phyloP scores from a whole-genome alignment of 2,329 filamentous ascomycete species.

The Trichoderma koningii region DNA sequence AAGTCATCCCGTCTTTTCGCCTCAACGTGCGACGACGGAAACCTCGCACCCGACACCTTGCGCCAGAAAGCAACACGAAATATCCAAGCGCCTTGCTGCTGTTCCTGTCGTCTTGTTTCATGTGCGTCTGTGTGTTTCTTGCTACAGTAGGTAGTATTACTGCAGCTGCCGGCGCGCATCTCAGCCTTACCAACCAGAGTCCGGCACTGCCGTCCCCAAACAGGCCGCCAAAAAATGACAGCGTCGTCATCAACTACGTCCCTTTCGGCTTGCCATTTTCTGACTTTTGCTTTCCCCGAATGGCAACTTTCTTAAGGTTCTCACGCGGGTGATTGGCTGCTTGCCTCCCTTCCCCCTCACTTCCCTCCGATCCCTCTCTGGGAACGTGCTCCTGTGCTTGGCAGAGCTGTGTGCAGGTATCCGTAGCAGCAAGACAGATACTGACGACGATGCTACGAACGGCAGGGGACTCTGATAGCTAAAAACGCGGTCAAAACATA shows the following conservation, averaged over 20 bases:
- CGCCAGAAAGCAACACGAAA: not conserved
- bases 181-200: conserved; percentile 25
- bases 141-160: not conserved
- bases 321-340: conserved; percentile 19
- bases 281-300: conserved; percentile 22
- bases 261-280: conserved; percentile 7
- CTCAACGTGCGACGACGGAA: conserved; percentile 3
- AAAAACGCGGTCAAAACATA: not conserved
- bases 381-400: not conserved
- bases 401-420: not conserved
- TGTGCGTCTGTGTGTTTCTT: conserved; percentile 18
- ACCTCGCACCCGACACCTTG: conserved; percentile 10
- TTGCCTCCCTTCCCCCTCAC: not conserved
- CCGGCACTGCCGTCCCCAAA: conserved; percentile 24
- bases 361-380: conserved; percentile 1
- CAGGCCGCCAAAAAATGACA: conserved; percentile 23
- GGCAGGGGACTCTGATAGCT: not conserved
- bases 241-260: conserved; percentile 24
- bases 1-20: not conserved
- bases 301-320: conserved; percentile 26
- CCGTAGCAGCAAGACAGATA: not conserved
- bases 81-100: not conserved
- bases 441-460: not conserved
- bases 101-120: not conserved
- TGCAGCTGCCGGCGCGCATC: conserved; percentile 28